Base-by-base conservation (phyloP, 768 basidiomycete species). In the Chalciporus chontae region DNA sequence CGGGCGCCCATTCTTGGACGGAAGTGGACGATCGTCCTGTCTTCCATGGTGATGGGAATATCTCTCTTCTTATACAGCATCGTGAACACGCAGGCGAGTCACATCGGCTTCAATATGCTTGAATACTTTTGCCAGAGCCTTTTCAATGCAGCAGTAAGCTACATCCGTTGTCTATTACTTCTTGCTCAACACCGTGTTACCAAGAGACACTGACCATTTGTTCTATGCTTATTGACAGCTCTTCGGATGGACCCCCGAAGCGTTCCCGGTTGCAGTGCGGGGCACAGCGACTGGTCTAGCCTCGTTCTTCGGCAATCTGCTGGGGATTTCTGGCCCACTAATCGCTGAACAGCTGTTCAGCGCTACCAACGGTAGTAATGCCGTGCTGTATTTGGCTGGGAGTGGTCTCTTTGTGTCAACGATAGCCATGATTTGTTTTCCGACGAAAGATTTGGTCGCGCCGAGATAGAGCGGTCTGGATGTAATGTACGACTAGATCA, bases 11-110 rank as follows among this genome's bases (percentile, higher is more conserved):
- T 29, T 10, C 29, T 59, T 24, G 57, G 57, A 24, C 42, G 51
- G 23, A 58, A 57, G 40, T 58, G 48, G 55, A 57, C 56, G 8
- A 45, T 58, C 31, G 51, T 57, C 14, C 23, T 50, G 23, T 57
- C 55, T 23, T 57, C 57, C 1, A 31, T 57, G 32, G 6, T 39
- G 10, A 37, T 29, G 48, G 43, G 43, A 1, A 13, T 54, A 0
- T 45, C 55, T 5, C 46, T 57, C n/a, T 48, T 53, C 19, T 47
- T 57, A 3, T 57, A 40, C 32, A 47, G 43, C 1, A 11, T 42
- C 10, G 55, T 57, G 23, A 50, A 50, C 8, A 57, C 55, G 8
- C 41, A 57, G 4, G 56, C 48, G 15, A 50, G 48, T 13, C 37
- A 46, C 18, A 19, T 58, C 24, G 57, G 55, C 4, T 19, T 58